Base-by-base conservation (phyloP, 2,329 filamentous ascomycete genomes). In the Fusarium subglutinans region DNA sequence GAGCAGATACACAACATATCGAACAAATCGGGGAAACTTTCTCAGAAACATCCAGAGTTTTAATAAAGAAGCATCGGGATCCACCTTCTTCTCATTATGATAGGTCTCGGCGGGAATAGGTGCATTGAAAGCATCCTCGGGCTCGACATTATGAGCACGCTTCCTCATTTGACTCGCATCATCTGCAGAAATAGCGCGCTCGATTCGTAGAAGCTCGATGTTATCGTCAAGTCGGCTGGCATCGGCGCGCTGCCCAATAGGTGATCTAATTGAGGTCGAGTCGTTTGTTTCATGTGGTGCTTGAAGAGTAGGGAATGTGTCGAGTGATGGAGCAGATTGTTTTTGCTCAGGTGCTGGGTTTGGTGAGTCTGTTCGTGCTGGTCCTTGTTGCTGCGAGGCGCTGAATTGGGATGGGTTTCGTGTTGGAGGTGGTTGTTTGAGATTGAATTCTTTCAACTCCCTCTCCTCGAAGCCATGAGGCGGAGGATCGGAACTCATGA, bases 21-120 rank as follows among this genome's bases (percentile, higher is more conserved):
- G 84, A 59, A 88, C 74, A 28, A 86, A 83, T 11, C 86, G 85
- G 35, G 87, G 87, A 53, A 88, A 87, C 70, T 86, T 87, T 63
- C 82, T 84, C 30, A 88, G 77, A 70, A 83, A 84, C 40, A 79
- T 71, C 83, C 85, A 87, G 18, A 87, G 66, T 69, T 82, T 84
- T 67, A 83, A 80, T 8, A 85, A 62, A 6, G 79, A 67, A 13
- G 82, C 82, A 64, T 83, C 77, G 3, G 77, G 73, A 50, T 83
- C 81, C 54, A 71, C 78, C 45, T 79, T 78, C 72, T 80, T 82
- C 8, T 78, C 76, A 5, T 41, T 54, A 0, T 69, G 64, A 30
- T 76, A 67, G 18, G 78, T 73, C n/a, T 80, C 77, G n/a, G 77
- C 77, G 56, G 67, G 64, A 18, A 72, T 66, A 5, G 76, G 71